These are phyloP conservation scores for Penicillium sp. DNA, from an alignment of 2,329 filamentous ascomycete species.

Conservation along the genomic window DNA sequence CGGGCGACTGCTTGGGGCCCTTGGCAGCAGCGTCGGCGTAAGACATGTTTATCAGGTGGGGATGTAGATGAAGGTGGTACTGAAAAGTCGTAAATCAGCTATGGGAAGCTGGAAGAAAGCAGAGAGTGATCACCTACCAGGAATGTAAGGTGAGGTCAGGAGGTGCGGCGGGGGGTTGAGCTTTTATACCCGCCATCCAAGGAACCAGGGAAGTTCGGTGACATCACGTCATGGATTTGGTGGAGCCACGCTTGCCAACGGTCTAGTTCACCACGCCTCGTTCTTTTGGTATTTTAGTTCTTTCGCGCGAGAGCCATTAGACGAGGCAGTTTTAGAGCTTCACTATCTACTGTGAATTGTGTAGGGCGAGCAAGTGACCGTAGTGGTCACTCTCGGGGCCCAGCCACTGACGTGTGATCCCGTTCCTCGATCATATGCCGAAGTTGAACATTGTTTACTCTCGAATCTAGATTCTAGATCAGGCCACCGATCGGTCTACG, in stretches of 20 bases:
- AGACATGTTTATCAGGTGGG: slow-evolving; percentile 38
- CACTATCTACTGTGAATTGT: neutral
- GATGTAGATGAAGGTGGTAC: neutral
- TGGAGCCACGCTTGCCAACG: slow-evolving; percentile 5
- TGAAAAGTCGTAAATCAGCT: neutral
- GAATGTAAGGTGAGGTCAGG: neutral
- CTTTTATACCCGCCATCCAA: slow-evolving; percentile 23
- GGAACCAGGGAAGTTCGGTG: slow-evolving; percentile 22
- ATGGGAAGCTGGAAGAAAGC: neutral
- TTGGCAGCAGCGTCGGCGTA: slow-evolving; percentile 50
- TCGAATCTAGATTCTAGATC: neutral
- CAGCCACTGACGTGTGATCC: neutral
- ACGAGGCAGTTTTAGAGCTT: neutral
- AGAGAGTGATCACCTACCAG: slow-evolving; percentile 4
- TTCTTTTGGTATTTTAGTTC: neutral
- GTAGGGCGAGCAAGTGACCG: neutral
- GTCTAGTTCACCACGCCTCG: neutral
- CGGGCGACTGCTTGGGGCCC: slow-evolving; percentile 47
- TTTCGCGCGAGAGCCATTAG: neutral
- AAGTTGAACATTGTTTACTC: neutral
- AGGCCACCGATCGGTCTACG: neutral
- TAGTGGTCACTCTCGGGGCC: neutral
- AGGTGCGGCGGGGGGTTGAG: slow-evolving; percentile 7
- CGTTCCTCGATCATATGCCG: neutral
- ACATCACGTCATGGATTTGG: slow-evolving; percentile 35